Conservation (phyloP, 2,329 filamentous ascomycete genomes). For the Teratosphaeria destructans region DNA sequence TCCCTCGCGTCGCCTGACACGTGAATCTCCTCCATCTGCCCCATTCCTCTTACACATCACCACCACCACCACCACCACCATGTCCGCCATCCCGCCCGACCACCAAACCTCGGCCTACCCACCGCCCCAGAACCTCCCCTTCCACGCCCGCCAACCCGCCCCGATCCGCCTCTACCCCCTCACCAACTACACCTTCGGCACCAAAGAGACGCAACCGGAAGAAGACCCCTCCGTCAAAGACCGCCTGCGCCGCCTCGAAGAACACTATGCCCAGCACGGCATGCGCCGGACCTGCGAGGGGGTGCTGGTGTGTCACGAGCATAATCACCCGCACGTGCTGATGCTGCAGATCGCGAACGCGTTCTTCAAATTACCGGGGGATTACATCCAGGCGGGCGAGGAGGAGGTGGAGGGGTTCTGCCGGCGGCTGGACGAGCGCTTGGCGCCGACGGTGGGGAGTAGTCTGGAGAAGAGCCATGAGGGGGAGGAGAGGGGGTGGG, state of each 20-base stretch:
- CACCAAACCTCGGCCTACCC: slow-evolving; percentile 16
- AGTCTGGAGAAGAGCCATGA: slow-evolving; percentile 55
- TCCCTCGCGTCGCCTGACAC: neutral
- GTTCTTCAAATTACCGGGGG: slow-evolving; percentile 96
- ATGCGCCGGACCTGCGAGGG: slow-evolving; percentile 98
- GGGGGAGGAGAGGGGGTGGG: slow-evolving; percentile 53
- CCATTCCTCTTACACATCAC: neutral
- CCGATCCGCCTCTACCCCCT: slow-evolving; percentile 62
- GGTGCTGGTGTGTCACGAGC: slow-evolving; percentile 94
- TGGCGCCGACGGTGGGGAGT: slow-evolving; percentile 74
- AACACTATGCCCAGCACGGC: slow-evolving; percentile 83
- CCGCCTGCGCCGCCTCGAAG: slow-evolving; percentile 84
- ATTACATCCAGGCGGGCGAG: slow-evolving; percentile 80
- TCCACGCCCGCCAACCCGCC: slow-evolving; percentile 79
- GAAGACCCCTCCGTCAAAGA: slow-evolving; percentile 94
- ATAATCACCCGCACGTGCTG: slow-evolving; percentile 96
- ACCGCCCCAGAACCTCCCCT: slow-evolving; percentile 41
- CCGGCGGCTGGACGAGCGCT: slow-evolving; percentile 75
- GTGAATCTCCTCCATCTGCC: neutral
- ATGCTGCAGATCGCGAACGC: slow-evolving; percentile 99
- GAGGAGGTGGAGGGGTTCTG: slow-evolving; percentile 96
- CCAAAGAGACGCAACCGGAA: slow-evolving; percentile 95
- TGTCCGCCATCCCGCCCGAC: slow-evolving; percentile 20
- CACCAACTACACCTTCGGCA: slow-evolving; percentile 97
- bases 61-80: slow-evolving; percentile 4